Evolutionary conservation across 2,329 filamentous ascomycete genomes (phyloP), one percentile per base, ranked within the genome.

Genomic region (Xylariaceae sp.): DNA sequence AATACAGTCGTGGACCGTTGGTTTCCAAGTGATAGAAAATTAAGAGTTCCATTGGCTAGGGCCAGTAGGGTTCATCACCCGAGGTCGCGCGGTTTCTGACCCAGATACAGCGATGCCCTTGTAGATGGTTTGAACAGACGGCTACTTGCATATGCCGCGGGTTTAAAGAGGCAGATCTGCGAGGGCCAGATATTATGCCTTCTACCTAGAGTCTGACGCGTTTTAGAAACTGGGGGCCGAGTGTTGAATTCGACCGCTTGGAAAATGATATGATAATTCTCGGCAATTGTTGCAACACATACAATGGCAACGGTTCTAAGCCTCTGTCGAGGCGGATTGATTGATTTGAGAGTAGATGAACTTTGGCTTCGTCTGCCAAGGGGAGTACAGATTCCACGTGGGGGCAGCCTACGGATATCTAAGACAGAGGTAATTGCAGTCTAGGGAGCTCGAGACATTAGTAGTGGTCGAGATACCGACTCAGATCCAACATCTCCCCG

Each of bases 341-440:
- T 27, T 7, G 4, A 27, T 27, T 7, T 27, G 22, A 27, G 7
- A 27, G 22, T 27, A 27, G 22, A 27, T 7, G 7, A 27, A 27
- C 22, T 27, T 51, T 41, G 41, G 11, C 42, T 36, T 17, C 44
- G 42, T 48, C 19, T 43, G 42, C 14, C 41, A 40, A 49, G 32
- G 12, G 44, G 57, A 61, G 42, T 52, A 60, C 57, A 56, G 54
- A 56, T 56, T 41, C 60, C 62, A 65, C 62, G 61, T 63, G 61
- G 58, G 48, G 58, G 53, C 53, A 38, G 47, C 51, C 55, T 59
- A 52, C 59, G 59, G 61, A 51, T 57, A 54, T 54, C 48, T 63
- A 55, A 65, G 61, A 65, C 61, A 64, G n/a, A 42, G 15, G 22
- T 27, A 27, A 27, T 27, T 27, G 22, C 22, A 27, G 22, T 27